Base-by-base conservation (phyloP, 2,329 filamentous ascomycete genomes). In the Emergomyces pasteurianus region DNA sequence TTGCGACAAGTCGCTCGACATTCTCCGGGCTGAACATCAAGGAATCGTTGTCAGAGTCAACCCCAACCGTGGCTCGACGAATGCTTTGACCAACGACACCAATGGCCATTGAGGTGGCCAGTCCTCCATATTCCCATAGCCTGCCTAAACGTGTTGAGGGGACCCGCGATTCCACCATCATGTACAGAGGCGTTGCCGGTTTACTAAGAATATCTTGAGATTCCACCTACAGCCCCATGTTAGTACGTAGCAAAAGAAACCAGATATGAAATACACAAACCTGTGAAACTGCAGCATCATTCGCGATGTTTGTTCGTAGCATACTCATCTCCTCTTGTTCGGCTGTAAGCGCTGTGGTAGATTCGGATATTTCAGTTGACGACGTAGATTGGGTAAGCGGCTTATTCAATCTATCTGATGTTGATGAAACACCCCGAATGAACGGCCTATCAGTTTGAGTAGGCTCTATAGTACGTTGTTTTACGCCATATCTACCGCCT, bases 71-170 rank as follows among this genome's bases (percentile, higher is more conserved):
- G 1, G 86, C 86, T 62, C 92, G 84, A 70, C 89, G 89, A 65
- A 99, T 77, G 58, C 88, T 84, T 73, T 99, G 94, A 0, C 86
- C 88, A 63, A 96, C 85, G 34, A 92, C 92, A 0, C 94, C 94
- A 68, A 95, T 89, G 8, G 96, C 85, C 92, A 99, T 96, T 54
- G 92, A 95, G 0, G 91, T 92, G 31, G 91, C 94, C 5, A 99
- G 81, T 0, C 94, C 91, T 60, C 90, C 84, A 71, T 97, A 99
- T 74, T 99, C 95, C 89, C 92, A 96, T 28, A 99, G 77, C 60
- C 94, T 83, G 50, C 92, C 88, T 58, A 99, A 76, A 3, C 94
- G 86, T 8, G 91, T 90, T 0, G 94, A 89, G 1, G 94, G 94
- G 0, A 99, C 92, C 64, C 86, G 86, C 10, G 94, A 99, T 70